A percentile compares a stretch with the other conserved stretches of the same genome.
phyloP scores from a whole-genome alignment of 2,329 filamentous ascomycete genomes.

The Ophiosphaerella narmari region DNA sequence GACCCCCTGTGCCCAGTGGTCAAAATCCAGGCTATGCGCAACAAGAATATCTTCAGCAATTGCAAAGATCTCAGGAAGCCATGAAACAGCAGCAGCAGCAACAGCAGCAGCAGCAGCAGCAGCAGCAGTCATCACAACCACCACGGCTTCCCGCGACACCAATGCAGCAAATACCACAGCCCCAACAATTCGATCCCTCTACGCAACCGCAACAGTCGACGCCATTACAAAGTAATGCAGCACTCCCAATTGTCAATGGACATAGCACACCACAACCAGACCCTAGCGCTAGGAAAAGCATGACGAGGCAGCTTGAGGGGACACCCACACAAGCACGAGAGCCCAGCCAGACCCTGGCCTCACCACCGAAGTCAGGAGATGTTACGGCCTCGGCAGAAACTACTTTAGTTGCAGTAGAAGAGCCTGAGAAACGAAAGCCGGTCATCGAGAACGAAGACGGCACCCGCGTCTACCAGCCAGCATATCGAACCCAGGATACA shows the following conservation, averaged over 20 bases:
- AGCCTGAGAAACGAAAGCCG: constrained; percentile 27
- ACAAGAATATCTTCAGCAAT: constrained; percentile 51
- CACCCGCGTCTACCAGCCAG: constrained; percentile 35
- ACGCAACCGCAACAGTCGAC: constrained; percentile 45
- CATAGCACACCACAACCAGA: constrained; percentile 53
- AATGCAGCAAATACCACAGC: constrained; percentile 25
- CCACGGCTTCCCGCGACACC: constrained; percentile 11
- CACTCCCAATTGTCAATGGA: constrained; percentile 53
- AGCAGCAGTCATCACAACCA: constrained; percentile 34
- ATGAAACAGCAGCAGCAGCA: constrained; percentile 43
- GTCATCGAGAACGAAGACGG: constrained; percentile 35
- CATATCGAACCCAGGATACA: constrained; percentile 29
- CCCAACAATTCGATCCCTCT: constrained; percentile 36
- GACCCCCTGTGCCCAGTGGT: constrained; percentile 33
- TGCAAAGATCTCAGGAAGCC: constrained; percentile 47
- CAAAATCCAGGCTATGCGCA: constrained; percentile 56
- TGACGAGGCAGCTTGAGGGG: constrained; percentile 43
- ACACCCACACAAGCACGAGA: constrained; percentile 40
- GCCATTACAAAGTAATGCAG: constrained; percentile 53
- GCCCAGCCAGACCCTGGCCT: constrained; percentile 30
- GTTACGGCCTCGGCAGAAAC: constrained; percentile 21
- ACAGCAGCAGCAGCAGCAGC: constrained; percentile 30
- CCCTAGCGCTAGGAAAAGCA: constrained; percentile 39
- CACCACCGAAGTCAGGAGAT: constrained; percentile 37
- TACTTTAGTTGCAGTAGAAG: constrained; percentile 15